Conservation (phyloP, 1,284 basidiomycete species). For the Stereum hirsutum region DNA sequence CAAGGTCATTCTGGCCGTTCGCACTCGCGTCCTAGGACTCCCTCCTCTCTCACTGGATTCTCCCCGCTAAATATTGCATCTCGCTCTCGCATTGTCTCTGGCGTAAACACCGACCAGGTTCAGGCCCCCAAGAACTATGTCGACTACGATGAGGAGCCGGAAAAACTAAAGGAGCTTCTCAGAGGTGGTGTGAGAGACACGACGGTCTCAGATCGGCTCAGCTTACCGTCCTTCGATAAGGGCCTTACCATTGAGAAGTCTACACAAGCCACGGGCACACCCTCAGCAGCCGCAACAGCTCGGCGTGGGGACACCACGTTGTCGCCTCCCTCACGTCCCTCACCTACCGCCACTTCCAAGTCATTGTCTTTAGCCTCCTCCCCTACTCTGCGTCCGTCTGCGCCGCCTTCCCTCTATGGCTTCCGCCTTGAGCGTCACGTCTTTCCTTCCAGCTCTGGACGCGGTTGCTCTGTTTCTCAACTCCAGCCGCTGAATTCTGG, state of each 20-base stretch:
- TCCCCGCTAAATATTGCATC: conserved; percentile 24
- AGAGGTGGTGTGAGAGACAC: conserved; percentile 39
- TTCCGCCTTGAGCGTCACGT: conserved; percentile 39
- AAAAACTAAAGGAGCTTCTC: conserved; percentile 61
- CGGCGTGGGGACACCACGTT: no score
- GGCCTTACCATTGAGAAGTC: conserved; percentile 7
- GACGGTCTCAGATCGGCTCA: conserved; percentile 21
- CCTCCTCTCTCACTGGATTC: conserved; percentile 18
- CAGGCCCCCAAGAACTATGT: conserved; percentile 69
- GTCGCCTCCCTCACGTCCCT: no score
- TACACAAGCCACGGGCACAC: not conserved
- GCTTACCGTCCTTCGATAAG: conserved; percentile 14
- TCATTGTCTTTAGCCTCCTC: conserved; percentile 36
- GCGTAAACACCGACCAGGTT: conserved; percentile 53
- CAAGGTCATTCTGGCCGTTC: conserved; percentile 16
- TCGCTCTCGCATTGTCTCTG: conserved; percentile 55
- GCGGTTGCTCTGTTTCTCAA: conserved; percentile 30
- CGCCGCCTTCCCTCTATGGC: conserved; percentile 11
- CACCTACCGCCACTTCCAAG: conserved; percentile 30
- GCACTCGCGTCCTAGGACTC: conserved; percentile 23
- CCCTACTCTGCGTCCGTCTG: conserved; percentile 18
- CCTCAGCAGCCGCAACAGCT: conserved; percentile 7
- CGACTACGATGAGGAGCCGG: conserved; percentile 71
- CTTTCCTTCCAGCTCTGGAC: conserved; percentile 34
- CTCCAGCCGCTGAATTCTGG: conserved; percentile 33